Percentiles rank a stretch among this genome's conserved stretches.
Conservation (phyloP, 306 rosid genomes). For the Hippophae tibetana region DNA sequence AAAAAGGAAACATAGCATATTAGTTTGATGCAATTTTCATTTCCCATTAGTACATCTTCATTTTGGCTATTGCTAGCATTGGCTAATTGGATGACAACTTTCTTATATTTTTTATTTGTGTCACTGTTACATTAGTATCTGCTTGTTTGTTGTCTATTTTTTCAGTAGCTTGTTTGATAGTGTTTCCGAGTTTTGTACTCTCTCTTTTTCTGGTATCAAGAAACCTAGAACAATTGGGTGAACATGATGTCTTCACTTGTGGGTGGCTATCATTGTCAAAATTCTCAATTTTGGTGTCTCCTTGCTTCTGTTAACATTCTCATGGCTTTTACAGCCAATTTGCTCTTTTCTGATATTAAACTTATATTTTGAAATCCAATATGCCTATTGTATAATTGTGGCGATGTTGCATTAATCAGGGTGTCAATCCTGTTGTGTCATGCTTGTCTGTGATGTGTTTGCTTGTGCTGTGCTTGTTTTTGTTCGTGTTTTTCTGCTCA, state of each 20-base stretch:
- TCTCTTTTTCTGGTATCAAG: constrained; percentile 29
- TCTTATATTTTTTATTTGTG: constrained; percentile 41
- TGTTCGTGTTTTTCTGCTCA: no score
- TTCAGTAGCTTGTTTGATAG: not conserved
- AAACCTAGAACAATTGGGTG: constrained; percentile 42
- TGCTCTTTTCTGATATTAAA: no score
- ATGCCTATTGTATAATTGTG: no score
- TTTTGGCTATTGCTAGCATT: constrained; percentile 45
- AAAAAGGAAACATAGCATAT: constrained; percentile 41
- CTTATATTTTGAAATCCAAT: no score
- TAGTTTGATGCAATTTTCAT: constrained; percentile 44
- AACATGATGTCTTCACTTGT: constrained; percentile 32
- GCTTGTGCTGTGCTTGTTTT: no score
- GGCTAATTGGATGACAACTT: constrained; percentile 30
- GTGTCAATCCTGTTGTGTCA: no score
- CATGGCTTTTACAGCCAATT: no score
- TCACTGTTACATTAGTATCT: constrained; percentile 35
- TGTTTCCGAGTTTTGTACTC: constrained; percentile 37
- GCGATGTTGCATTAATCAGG: no score
- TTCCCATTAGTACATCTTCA: constrained; percentile 46
- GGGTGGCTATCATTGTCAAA: constrained; percentile 34
- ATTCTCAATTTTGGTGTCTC: constrained; percentile 6
- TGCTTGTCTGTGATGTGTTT: no score
- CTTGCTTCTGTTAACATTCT: no score
- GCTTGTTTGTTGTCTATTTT: constrained; percentile 35